Base-by-base conservation (phyloP, 2,329 filamentous ascomycete genomes). In the Aspergillus ibericus region DNA sequence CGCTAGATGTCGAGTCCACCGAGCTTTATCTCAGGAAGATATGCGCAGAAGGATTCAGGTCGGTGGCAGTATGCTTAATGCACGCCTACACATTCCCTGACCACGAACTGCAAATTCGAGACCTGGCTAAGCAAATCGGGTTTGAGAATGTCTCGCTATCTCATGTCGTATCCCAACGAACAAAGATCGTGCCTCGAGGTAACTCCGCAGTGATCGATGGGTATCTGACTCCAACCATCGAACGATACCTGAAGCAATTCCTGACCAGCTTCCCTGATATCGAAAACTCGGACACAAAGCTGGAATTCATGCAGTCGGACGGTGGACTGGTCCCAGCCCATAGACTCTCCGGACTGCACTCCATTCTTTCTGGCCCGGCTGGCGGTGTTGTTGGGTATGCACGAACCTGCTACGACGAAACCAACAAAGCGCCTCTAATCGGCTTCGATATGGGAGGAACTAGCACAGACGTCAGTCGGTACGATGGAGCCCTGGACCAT, bases 401-500 rank as follows among this genome's bases (percentile, higher is more conserved):
- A 15, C 85, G 92, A 22, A 96, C 92, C 0, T 93, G 89, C 0
- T 96, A 93, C 70, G 92, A 96, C 65, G 82, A 87, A 0, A 80
- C 12, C 7, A 18, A 12, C 8, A 10, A 29, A 9, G 25, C 25
- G 7, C 91, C 92, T 0, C 89, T 96, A 5, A 95, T 96, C 67
- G 93, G 93, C 0, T 96, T 97, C 70, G 93, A 96, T 69, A 97
- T 97, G 93, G 91, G 91, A 38, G 92, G 92, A 9, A 97, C 92
- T 0, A 92, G 88, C 61, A 96, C 93, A 1, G 93, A 97, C 72
- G 71, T 96, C 10, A 93, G 90, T 40, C 82, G 93, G 55, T 96
- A 93, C 68, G 90, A 89, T 55, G 92, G 92, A 13, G 81, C 90
- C 52, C 95, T 96, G 68, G 92, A 96, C 67, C 92, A 96, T 68